Evolutionary conservation across 192 early-diverging fungal species (phyloP).

Genomic region (Coemansia sp.): DNA sequence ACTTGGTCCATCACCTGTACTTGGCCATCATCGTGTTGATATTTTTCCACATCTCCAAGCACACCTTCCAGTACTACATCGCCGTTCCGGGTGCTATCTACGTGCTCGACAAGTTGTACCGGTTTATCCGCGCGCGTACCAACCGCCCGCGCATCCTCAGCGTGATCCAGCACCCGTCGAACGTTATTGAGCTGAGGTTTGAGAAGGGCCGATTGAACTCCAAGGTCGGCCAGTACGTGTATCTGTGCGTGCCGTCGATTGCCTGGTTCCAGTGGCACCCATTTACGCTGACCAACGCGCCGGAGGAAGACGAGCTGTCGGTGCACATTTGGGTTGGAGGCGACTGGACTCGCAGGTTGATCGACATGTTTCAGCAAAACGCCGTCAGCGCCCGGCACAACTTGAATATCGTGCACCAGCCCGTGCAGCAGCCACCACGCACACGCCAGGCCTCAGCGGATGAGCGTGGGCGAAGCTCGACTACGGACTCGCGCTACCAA

Average conservation of each 20-base stretch:
- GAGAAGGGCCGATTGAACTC: constrained; percentile 59
- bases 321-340: constrained; percentile 78
- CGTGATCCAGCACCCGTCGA: constrained; percentile 81
- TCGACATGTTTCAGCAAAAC: constrained; percentile 20
- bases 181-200: constrained; percentile 81
- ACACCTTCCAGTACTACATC: constrained; percentile 77
- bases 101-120: constrained; percentile 65
- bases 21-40: constrained; percentile 69
- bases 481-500: not conserved
- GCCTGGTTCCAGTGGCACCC: constrained; percentile 78
- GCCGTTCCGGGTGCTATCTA: constrained; percentile 65
- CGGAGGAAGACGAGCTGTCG: constrained; percentile 72
- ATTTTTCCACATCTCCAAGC: constrained; percentile 70
- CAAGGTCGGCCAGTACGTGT: constrained; percentile 79
- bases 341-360: constrained; percentile 70
- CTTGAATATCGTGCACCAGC: constrained; percentile 7
- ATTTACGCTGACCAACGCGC: constrained; percentile 82
- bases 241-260: constrained; percentile 71
- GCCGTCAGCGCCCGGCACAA: constrained; percentile 7
- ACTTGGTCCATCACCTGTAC: constrained; percentile 82
- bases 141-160: constrained; percentile 70
- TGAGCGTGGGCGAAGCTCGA: not conserved
- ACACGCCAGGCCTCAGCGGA: not conserved
- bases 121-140: constrained; percentile 65
- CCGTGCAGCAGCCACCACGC: not conserved